Conservation (phyloP, 805 yeast genomes). For the Saccharomycopsis vini region DNA sequence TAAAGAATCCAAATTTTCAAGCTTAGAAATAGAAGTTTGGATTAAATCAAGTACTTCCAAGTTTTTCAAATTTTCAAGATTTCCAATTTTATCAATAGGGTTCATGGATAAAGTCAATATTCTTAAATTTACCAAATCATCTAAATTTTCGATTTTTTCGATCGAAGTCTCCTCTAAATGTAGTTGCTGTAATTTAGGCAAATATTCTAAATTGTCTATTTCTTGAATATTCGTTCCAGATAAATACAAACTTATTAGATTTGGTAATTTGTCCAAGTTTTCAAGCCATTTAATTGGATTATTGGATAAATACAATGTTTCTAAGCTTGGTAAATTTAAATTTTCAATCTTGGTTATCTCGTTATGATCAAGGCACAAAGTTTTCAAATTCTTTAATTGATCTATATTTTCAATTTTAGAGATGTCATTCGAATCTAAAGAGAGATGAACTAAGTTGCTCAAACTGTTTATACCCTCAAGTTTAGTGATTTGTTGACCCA, state of each 20-base stretch:
- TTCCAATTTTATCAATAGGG: constrained; percentile 6
- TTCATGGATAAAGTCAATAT: constrained; percentile 6
- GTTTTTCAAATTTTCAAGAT: constrained; percentile 2
- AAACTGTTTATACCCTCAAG: too few relatives aligned
- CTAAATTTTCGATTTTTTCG: constrained; percentile 9
- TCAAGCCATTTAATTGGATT: constrained; percentile 11
- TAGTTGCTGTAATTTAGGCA: constrained; percentile 1
- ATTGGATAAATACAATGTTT: constrained; percentile 1
- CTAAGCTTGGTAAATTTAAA: constrained; percentile 3
- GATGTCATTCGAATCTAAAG: constrained; percentile 7
- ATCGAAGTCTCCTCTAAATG: constrained; percentile 7
- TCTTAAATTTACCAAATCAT: constrained; percentile 1
- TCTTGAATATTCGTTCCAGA: constrained; percentile 24
- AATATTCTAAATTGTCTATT: constrained; percentile 1
- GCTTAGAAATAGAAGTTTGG: constrained; percentile 2
- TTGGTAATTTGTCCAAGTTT: constrained; percentile 23
- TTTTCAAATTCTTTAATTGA: constrained; percentile 1
- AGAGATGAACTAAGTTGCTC: background rate
- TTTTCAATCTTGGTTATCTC: constrained; percentile 12
- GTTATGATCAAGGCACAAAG: constrained; percentile 3
- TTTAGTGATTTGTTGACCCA: too few relatives aligned
- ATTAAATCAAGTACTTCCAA: constrained; percentile 1
- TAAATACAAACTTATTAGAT: constrained; percentile 53
- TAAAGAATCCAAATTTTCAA: constrained; percentile 12
- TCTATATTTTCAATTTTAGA: constrained; percentile 7